Evolutionary conservation across 2,329 filamentous ascomycete genomes (phyloP).

Genomic region (Venturiaceae sp.): DNA sequence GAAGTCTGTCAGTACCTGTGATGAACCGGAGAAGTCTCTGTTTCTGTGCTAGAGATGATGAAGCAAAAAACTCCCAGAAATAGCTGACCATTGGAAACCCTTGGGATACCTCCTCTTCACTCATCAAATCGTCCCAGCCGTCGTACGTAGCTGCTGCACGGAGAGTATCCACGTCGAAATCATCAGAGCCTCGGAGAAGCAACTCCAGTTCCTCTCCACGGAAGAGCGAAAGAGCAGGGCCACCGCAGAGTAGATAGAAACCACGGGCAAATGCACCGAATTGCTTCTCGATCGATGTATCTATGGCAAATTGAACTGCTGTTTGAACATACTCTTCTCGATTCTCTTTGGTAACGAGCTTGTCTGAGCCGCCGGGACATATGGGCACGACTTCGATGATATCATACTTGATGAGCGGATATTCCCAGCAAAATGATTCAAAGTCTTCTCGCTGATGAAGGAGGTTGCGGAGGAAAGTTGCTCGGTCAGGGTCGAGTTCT

Average conservation of each 20-base stretch:
- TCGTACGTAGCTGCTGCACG: conserved; percentile 73
- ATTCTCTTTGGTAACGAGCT: conserved; percentile 74
- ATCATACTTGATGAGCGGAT: conserved; percentile 70
- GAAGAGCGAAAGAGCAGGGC: conserved; percentile 80
- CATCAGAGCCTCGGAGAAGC: conserved; percentile 75
- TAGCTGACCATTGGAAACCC: conserved; percentile 61
- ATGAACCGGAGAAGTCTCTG: conserved; percentile 76
- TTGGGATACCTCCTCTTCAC: conserved; percentile 40
- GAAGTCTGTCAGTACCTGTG: conserved; percentile 83
- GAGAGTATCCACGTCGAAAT: conserved; percentile 70
- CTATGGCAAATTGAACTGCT: conserved; percentile 72
- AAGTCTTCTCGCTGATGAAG: conserved; percentile 63
- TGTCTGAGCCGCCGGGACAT: conserved; percentile 61
- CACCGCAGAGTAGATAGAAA: conserved; percentile 85
- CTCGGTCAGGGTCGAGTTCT: conserved; percentile 68
- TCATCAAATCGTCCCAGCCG: conserved; percentile 49
- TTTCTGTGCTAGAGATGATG: conserved; percentile 57
- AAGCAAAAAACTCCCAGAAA: conserved; percentile 81
- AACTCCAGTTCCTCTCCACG: conserved; percentile 87
- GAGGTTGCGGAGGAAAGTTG: conserved; percentile 63
- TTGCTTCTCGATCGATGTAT: conserved; percentile 66
- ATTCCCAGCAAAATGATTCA: conserved; percentile 74
- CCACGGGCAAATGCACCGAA: conserved; percentile 92
- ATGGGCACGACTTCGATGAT: conserved; percentile 57
- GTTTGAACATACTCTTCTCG: conserved; percentile 78